These are phyloP conservation scores for Xylaria sp. DNA, from an alignment of 2,329 filamentous ascomycete genomes.

Conservation along the genomic window DNA sequence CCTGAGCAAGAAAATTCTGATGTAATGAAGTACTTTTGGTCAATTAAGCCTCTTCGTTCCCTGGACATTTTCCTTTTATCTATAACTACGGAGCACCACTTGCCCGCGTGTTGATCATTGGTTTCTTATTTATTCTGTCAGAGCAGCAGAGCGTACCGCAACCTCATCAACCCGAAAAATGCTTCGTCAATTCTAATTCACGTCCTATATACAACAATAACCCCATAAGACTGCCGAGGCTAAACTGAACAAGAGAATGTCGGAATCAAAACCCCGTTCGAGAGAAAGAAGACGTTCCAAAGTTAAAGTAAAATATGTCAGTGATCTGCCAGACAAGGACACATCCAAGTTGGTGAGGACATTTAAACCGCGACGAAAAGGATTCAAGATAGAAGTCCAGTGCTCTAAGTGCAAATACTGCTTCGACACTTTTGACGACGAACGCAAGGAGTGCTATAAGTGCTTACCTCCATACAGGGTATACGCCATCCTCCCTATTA, in stretches of 20 bases:
- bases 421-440: constrained; percentile 23
- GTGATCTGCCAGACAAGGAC: not conserved
- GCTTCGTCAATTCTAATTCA: not conserved
- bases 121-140: not conserved
- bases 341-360: not conserved
- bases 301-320: not conserved
- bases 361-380: not conserved
- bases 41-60: not conserved
- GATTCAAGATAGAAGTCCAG: constrained; percentile 13
- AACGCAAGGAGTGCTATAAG: not conserved
- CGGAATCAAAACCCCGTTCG: not conserved
- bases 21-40: not conserved
- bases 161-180: not conserved
- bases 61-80: not conserved
- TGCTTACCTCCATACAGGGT: not conserved
- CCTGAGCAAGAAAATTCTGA: not conserved
- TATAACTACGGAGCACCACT: not conserved
- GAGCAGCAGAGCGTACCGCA: not conserved
- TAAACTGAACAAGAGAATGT: not conserved
- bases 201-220: not conserved
- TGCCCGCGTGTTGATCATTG: not conserved
- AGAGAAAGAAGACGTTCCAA: not conserved
- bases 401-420: constrained; percentile 12
- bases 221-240: not conserved
- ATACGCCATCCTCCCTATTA: constrained; percentile 1